phyloP scores from a whole-genome alignment of 2,329 filamentous ascomycete species.

The Clarireedia monteithiana region DNA sequence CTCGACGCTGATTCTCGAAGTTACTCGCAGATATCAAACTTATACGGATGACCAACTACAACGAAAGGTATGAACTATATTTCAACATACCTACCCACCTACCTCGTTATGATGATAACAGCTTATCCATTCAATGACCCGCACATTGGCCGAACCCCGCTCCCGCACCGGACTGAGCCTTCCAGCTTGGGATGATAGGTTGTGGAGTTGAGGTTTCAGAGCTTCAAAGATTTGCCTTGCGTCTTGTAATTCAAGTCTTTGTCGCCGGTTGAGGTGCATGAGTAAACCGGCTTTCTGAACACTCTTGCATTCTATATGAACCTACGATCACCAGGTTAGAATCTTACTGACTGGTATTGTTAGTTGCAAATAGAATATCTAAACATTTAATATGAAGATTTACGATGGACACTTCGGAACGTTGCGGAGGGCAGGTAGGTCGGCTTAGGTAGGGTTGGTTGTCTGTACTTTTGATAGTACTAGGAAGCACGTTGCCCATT shows the following conservation, averaged over 20 bases:
- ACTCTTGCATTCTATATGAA: background rate
- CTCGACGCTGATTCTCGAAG: slow-evolving; percentile 1
- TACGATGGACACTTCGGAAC: no score
- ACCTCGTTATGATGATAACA: slow-evolving; percentile 46
- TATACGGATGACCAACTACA: background rate
- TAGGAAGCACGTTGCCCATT: no score
- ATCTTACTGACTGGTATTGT: slow-evolving; percentile 3
- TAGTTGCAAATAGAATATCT: background rate
- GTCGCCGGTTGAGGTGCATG: slow-evolving; percentile 56
- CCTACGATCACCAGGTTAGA: background rate
- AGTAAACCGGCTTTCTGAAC: slow-evolving; percentile 42
- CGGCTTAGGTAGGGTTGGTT: background rate
- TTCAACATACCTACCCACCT: slow-evolving; percentile 5
- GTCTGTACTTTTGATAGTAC: background rate
- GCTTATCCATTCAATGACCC: slow-evolving; percentile 72
- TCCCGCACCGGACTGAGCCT: slow-evolving; percentile 58
- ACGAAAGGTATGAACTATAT: slow-evolving; percentile 17
- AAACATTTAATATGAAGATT: no score
- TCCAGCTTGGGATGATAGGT: slow-evolving; percentile 54
- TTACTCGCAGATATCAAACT: background rate
- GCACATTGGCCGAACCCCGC: slow-evolving; percentile 61
- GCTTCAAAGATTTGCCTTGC: slow-evolving; percentile 41
- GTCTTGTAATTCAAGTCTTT: slow-evolving; percentile 47
- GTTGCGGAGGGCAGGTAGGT: background rate
- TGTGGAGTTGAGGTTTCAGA: slow-evolving; percentile 68